Percentiles rank a stretch among this genome's conserved stretches.
Conservation (phyloP, 1,284 basidiomycete genomes). For the Ganoderma multipileum region DNA sequence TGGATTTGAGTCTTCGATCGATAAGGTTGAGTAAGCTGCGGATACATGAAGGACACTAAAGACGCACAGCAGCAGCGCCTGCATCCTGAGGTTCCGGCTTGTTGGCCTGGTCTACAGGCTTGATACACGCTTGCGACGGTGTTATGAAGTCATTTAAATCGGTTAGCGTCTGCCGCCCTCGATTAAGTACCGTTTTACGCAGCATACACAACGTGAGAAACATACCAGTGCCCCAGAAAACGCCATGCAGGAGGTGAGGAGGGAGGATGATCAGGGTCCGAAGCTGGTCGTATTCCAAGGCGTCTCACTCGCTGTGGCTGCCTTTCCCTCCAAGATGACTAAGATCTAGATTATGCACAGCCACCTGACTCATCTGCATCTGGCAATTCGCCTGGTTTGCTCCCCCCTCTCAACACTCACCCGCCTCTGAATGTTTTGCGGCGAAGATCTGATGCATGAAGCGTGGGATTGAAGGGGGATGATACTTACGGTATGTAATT, state of each 20-base stretch:
- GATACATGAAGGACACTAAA: neutral
- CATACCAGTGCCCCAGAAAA: constrained; percentile 89
- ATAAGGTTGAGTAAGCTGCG: constrained; percentile 11
- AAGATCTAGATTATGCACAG: constrained; percentile 7
- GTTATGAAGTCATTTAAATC: constrained; percentile 99
- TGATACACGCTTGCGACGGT: constrained; percentile 97
- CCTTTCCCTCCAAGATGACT: neutral
- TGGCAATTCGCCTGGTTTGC: no score
- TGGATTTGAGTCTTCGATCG: constrained; percentile 81
- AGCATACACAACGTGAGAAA: constrained; percentile 25
- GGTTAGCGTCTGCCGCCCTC: constrained; percentile 72
- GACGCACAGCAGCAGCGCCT: constrained; percentile 66
- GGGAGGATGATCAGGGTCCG: neutral
- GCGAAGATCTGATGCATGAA: neutral
- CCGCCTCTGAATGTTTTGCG: neutral
- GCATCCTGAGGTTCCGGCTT: constrained; percentile 50
- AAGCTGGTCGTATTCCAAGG: neutral
- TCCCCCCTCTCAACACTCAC: neutral
- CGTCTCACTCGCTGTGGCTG: neutral
- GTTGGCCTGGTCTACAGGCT: constrained; percentile 84
- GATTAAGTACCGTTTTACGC: constrained; percentile 8
- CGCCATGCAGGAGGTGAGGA: constrained; percentile 59
- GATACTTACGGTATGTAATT: neutral
- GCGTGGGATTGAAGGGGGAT: neutral
- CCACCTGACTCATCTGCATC: neutral